phyloP scores from a whole-genome alignment of 495 filamentous ascomycete species.

The Penicillium dipodomyicola region DNA sequence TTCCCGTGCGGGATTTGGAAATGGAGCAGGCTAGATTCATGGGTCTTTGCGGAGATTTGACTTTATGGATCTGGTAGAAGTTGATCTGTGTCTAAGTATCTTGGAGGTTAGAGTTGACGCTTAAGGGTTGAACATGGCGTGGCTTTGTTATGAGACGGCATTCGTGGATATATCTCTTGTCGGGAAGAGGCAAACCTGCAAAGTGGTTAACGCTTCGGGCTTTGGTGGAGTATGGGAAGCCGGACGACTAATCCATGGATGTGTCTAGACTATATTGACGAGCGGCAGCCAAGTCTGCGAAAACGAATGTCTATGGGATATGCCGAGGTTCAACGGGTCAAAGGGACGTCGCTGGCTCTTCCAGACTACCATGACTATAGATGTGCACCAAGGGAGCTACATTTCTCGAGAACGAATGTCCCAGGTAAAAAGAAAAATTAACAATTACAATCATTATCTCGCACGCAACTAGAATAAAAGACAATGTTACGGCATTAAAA shows the following conservation, averaged over 20 bases:
- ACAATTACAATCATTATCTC: constrained; percentile 13
- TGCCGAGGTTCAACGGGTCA: not conserved
- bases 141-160: not conserved
- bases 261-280: not conserved
- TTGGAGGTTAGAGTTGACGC: not conserved
- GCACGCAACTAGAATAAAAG: constrained; percentile 2
- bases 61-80: not conserved
- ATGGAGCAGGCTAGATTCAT: not conserved
- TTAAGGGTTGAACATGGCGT: not conserved
- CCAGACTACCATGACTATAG: not conserved
- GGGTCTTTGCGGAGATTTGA: not conserved
- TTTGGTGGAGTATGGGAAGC: not conserved
- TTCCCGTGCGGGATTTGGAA: not conserved
- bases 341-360: not conserved
- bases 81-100: not conserved
- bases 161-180: not conserved
- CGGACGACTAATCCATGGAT: not conserved
- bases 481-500: constrained; percentile 12
- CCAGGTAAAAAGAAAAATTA: not conserved
- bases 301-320: not conserved
- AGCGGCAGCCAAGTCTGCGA: not conserved
- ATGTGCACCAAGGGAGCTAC: not conserved
- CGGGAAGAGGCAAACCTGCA: not conserved
- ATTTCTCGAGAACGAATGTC: not conserved
- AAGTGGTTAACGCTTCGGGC: not conserved